Conservation (phyloP, 106 monocot species). For the Amphibolis antarctica region DNA sequence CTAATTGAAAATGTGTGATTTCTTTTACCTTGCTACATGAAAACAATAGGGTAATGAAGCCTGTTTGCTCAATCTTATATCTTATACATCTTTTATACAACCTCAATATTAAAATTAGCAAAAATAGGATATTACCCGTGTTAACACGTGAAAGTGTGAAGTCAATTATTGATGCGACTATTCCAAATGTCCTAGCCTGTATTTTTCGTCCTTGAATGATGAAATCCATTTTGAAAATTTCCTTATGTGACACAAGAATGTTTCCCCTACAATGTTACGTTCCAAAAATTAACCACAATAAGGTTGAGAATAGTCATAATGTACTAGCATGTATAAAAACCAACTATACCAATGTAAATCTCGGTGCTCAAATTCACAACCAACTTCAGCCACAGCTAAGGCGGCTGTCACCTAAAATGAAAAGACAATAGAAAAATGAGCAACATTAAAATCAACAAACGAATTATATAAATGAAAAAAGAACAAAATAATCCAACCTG, state of each 20-base stretch:
- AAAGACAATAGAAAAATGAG: neutral
- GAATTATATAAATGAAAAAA: conserved; percentile 1
- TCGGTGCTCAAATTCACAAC: conserved; percentile 97
- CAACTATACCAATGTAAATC: conserved; percentile 80
- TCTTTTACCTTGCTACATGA: too few relatives aligned
- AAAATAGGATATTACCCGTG: conserved; percentile 38
- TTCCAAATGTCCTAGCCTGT: conserved; percentile 48
- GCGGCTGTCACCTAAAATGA: conserved; percentile 57
- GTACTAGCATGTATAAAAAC: neutral
- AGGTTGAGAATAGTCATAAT: neutral
- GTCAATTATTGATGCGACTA: conserved; percentile 76
- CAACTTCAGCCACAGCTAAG: conserved; percentile 81
- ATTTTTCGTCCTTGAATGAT: conserved; percentile 55
- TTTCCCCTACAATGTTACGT: conserved; percentile 66
- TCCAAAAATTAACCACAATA: neutral
- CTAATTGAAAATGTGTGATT: too few relatives aligned
- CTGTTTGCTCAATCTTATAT: too few relatives aligned
- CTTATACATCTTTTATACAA: neutral
- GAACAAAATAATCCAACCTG: conserved; percentile 36
- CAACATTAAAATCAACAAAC: too few relatives aligned
- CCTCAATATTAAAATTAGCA: neutral
- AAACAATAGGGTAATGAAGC: too few relatives aligned
- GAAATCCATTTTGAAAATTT: conserved; percentile 28
- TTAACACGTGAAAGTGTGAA: conserved; percentile 94
- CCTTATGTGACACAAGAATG: conserved; percentile 62